These are phyloP conservation scores for Calonectria naviculata DNA, from an alignment of 2,329 filamentous ascomycete genomes.

Conservation along the genomic window DNA sequence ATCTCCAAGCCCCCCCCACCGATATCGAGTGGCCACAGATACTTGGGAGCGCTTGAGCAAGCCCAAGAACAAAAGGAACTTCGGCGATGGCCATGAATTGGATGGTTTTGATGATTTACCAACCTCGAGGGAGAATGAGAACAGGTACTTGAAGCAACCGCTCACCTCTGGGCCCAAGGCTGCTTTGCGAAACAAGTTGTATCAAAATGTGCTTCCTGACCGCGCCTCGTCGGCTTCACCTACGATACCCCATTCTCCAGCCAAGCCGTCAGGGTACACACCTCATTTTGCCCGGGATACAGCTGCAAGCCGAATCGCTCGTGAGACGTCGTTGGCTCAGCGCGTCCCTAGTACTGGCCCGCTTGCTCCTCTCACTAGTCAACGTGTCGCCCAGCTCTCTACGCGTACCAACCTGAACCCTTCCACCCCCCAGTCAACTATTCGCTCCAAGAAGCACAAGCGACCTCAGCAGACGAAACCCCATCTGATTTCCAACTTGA, in stretches of 20 bases:
- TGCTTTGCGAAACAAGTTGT: conserved; percentile 65
- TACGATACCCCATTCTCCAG: conserved; percentile 63
- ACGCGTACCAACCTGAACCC: conserved; percentile 59
- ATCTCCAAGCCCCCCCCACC: conserved; percentile 71
- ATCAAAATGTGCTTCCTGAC: conserved; percentile 66
- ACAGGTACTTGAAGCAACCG: conserved; percentile 84
- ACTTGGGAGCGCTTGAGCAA: conserved; percentile 77
- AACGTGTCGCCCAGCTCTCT: conserved; percentile 65
- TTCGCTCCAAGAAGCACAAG: conserved; percentile 67
- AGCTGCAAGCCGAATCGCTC: conserved; percentile 72
- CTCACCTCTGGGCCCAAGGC: conserved; percentile 76
- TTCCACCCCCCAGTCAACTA: conserved; percentile 51
- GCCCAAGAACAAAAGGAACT: conserved; percentile 68
- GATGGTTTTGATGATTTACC: conserved; percentile 96
- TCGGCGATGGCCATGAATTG: conserved; percentile 92
- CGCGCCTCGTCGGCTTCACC: conserved; percentile 65
- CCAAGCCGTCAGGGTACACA: conserved; percentile 52
- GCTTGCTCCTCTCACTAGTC: conserved; percentile 65
- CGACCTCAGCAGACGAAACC: conserved; percentile 78
- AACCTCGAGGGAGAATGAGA: conserved; percentile 85
- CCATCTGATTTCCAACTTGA: conserved; percentile 88
- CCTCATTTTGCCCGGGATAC: conserved; percentile 75
- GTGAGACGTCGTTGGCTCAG: conserved; percentile 71
- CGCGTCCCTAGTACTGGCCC: conserved; percentile 65
- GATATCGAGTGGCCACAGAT: conserved; percentile 58